These are phyloP conservation scores for Elaeagnus macrophylla DNA, from an alignment of 306 rosid species.

Conservation along the genomic window DNA sequence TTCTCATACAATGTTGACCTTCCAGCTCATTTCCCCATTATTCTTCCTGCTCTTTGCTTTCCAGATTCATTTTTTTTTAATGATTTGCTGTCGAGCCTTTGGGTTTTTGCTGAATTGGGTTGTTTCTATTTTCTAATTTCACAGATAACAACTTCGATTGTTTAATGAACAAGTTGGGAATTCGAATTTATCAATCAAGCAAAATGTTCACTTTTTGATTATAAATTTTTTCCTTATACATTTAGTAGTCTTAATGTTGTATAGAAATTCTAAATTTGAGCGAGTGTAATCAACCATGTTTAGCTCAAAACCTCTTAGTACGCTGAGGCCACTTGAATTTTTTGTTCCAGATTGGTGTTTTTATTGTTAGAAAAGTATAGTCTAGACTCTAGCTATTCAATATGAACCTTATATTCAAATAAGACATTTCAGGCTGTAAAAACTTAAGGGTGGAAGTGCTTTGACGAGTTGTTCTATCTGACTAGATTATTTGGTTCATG, in stretches of 20 bases:
- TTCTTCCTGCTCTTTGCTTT: neutral
- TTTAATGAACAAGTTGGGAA: neutral
- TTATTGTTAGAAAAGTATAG: too few relatives aligned
- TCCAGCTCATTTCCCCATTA: neutral
- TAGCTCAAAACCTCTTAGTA: neutral
- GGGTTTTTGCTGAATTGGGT: conserved; percentile 3
- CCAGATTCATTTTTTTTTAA: neutral
- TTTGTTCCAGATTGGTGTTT: too few relatives aligned
- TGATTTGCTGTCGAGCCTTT: neutral
- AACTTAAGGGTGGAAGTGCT: conserved; percentile 10
- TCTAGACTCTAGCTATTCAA: too few relatives aligned
- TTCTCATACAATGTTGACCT: neutral
- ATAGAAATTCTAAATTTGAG: neutral
- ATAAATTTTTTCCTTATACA: neutral
- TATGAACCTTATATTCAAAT: too few relatives aligned
- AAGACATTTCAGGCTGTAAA: neutral
- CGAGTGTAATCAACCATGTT: neutral
- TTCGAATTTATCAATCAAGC: neutral
- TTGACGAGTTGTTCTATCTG: conserved; percentile 31
- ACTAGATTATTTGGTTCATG: conserved; percentile 81
- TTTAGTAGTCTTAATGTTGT: neutral
- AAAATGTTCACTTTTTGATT: neutral
- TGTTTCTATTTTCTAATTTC: neutral
- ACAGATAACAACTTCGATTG: neutral
- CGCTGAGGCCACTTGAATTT: too few relatives aligned